These are phyloP conservation scores for Amaranthus cruentus DNA, from an alignment of 148 eudicot genomes.

Conservation along the genomic window DNA sequence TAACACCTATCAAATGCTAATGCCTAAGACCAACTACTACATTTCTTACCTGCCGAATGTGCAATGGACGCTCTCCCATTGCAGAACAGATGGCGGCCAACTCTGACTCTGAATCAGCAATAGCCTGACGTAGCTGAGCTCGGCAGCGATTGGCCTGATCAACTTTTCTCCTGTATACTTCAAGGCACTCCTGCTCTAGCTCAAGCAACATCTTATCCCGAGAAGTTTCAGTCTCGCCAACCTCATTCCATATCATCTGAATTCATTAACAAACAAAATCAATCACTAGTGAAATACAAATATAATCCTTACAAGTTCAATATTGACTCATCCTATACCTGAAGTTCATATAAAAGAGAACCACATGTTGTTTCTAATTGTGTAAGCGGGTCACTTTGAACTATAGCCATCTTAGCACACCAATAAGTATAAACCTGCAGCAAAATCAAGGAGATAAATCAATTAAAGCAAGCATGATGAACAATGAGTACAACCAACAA, in stretches of 20 bases:
- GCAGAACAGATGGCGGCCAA: constrained; percentile 51
- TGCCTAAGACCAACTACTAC: not conserved
- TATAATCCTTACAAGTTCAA: too few relatives aligned
- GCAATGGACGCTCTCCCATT: constrained; percentile 49
- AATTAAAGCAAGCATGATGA: too few relatives aligned
- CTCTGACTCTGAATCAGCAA: constrained; percentile 58
- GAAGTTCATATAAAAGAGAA: too few relatives aligned
- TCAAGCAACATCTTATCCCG: constrained; percentile 50
- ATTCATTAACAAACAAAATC: too few relatives aligned
- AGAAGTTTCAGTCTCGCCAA: constrained; percentile 46
- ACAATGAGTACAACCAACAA: too few relatives aligned
- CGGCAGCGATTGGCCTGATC: constrained; percentile 50
- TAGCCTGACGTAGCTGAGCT: constrained; percentile 51
- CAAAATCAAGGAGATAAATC: too few relatives aligned
- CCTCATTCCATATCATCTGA: constrained; percentile 37
- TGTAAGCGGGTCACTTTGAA: too few relatives aligned
- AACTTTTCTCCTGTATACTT: constrained; percentile 54
- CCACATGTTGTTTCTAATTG: too few relatives aligned
- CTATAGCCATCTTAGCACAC: too few relatives aligned
- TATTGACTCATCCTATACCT: too few relatives aligned
- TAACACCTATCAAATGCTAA: not conserved
- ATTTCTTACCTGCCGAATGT: constrained; percentile 41
- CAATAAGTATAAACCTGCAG: too few relatives aligned
- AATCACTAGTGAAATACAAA: too few relatives aligned
- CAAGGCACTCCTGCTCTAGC: constrained; percentile 53